These are phyloP conservation scores for Suhomyces emberorum DNA, from an alignment of 805 yeast genomes.

Conservation along the genomic window DNA sequence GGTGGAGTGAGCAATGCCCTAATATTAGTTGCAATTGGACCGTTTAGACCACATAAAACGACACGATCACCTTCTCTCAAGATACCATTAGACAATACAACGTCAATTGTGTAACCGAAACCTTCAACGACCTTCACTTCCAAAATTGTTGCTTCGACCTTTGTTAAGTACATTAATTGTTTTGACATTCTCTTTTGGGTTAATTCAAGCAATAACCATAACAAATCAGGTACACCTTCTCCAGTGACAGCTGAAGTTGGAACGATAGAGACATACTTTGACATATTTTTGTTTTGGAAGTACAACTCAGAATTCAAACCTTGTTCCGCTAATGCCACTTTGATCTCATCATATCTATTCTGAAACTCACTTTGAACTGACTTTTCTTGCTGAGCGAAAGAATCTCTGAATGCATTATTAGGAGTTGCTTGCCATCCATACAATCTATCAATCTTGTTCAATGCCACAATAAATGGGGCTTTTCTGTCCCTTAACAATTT, in stretches of 20 bases:
- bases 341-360: conserved; percentile 78
- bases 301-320: conserved; percentile 97
- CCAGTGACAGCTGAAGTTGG: conserved; percentile 99
- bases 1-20: conserved; percentile 97
- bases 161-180: conserved; percentile 92
- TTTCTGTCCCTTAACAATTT: conserved; percentile 90
- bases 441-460: conserved; percentile 95
- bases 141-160: conserved; percentile 91
- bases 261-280: conserved; percentile 91
- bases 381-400: conserved; percentile 74
- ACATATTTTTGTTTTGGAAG: conserved; percentile 89
- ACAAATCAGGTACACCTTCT: conserved; percentile 98
- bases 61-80: conserved; percentile 92
- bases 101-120: conserved; percentile 98
- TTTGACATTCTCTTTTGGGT: conserved; percentile 99
- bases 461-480: conserved; percentile 96
- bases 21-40: conserved; percentile 95
- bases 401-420: conserved; percentile 94
- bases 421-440: conserved; percentile 92
- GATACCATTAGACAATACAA: conserved; percentile 93
- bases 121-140: conserved; percentile 99
- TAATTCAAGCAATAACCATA: conserved; percentile 90
- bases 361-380: conserved; percentile 92
- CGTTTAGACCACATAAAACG: conserved; percentile 96
- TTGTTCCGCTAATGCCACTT: conserved; percentile 92